Conservation (phyloP, 495 filamentous ascomycete species). For the Penicillium longicatenatum region DNA sequence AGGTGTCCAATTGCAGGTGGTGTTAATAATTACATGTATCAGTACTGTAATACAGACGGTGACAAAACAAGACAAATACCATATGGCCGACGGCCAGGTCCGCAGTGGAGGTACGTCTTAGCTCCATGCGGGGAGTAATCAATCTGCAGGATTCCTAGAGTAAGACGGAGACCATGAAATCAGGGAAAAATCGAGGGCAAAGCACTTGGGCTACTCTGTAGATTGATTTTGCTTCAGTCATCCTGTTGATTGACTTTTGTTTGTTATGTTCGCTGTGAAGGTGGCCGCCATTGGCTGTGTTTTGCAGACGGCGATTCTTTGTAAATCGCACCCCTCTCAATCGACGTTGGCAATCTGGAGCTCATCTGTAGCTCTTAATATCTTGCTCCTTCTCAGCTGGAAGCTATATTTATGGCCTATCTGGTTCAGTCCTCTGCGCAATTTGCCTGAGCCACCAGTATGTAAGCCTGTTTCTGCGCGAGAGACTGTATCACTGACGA, state of each 20-base stretch:
- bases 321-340: background rate
- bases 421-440: conserved; percentile 13
- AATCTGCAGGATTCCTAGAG: background rate
- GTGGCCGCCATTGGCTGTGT: background rate
- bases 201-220: too few species aligned
- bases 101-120: background rate
- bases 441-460: conserved; percentile 7
- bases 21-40: background rate
- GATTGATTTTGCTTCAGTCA: too few species aligned
- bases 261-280: background rate
- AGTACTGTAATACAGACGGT: background rate
- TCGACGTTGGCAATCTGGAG: background rate
- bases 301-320: background rate
- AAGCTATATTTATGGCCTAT: conserved; percentile 11
- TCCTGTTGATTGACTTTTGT: background rate
- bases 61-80: background rate
- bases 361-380: background rate
- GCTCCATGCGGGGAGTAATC: background rate
- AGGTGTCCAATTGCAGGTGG: background rate
- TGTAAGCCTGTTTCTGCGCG: background rate
- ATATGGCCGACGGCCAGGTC: background rate
- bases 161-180: too few species aligned
- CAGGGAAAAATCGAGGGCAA: too few species aligned
- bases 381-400: background rate
- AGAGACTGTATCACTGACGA: background rate